Evolutionary conservation across 768 basidiomycete genomes (phyloP).

Genomic region (Tricholoma terreum): DNA sequence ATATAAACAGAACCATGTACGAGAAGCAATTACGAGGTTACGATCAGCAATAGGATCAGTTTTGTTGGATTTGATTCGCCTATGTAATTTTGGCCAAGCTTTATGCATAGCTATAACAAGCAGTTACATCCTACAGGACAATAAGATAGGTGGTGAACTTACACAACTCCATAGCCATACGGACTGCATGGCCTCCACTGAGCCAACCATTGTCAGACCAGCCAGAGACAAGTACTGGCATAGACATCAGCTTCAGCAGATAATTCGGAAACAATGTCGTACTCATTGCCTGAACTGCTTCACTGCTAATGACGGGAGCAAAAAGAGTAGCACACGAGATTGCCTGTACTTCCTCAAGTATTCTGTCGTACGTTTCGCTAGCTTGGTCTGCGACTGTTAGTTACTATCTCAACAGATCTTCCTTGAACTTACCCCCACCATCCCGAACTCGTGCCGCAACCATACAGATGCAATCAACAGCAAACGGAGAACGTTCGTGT

Average conservation of each 20-base stretch:
- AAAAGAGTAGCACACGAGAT: constrained; percentile 88
- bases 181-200: constrained; percentile 92
- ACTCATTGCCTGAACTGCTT: constrained; percentile 96
- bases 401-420: neutral
- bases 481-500: constrained; percentile 89
- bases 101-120: constrained; percentile 71
- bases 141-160: constrained; percentile 24
- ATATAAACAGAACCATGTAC: constrained; percentile 95
- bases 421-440: constrained; percentile 64
- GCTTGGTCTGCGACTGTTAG: constrained; percentile 49
- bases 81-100: constrained; percentile 81
- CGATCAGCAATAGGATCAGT: constrained; percentile 60
- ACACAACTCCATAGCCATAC: constrained; percentile 96
- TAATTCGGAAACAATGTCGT: constrained; percentile 36
- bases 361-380: constrained; percentile 70
- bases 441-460: constrained; percentile 89
- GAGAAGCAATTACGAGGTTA: constrained; percentile 74
- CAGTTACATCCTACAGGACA: neutral
- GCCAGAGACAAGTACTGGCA: constrained; percentile 79
- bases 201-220: constrained; percentile 98
- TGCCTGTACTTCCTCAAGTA: constrained; percentile 79
- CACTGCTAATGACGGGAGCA: constrained; percentile 76
- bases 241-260: constrained; percentile 4
- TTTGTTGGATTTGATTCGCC: constrained; percentile 73
- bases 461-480: constrained; percentile 91